Conservation (phyloP, 1,284 basidiomycete genomes). For the Coriolopsis trogii region DNA sequence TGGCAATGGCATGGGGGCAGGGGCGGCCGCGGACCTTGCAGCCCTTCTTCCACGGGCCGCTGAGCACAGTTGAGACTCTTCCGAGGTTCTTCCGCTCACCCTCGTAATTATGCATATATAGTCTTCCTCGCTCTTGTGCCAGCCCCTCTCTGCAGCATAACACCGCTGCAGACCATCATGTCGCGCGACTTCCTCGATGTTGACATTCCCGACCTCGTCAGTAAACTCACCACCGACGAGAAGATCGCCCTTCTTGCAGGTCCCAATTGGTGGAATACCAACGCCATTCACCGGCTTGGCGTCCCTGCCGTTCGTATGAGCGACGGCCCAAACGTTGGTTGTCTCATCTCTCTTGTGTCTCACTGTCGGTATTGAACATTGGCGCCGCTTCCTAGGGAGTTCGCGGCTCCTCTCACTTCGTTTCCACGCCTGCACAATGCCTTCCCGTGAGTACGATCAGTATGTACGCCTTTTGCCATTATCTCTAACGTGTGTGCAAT, state of each 20-base stretch:
- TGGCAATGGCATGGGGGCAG: too few relatives aligned
- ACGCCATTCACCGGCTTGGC: conserved; percentile 52
- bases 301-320: conserved; percentile 70
- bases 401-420: conserved; percentile 67
- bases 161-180: conserved; percentile 23
- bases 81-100: conserved; percentile 30
- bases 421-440: conserved; percentile 42
- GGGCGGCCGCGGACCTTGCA: too few relatives aligned
- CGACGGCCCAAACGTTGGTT: conserved; percentile 62
- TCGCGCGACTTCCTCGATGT: conserved; percentile 55
- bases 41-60: conserved; percentile 1
- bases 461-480: background rate
- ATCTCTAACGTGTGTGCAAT: background rate
- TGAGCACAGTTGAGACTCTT: conserved; percentile 3
- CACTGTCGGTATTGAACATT: conserved; percentile 8
- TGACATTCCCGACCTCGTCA: conserved; percentile 53
- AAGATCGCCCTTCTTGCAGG: conserved; percentile 65
- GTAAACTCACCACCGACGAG: conserved; percentile 58
- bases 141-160: background rate
- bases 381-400: conserved; percentile 48
- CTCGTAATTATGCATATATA: conserved; percentile 3
- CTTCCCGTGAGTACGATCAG: conserved; percentile 31
- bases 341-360: background rate
- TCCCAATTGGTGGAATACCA: conserved; percentile 76
- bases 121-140: background rate